Evolutionary conservation across 2,329 filamentous ascomycete genomes (phyloP).

Genomic region (Aureobasidium vineae): DNA sequence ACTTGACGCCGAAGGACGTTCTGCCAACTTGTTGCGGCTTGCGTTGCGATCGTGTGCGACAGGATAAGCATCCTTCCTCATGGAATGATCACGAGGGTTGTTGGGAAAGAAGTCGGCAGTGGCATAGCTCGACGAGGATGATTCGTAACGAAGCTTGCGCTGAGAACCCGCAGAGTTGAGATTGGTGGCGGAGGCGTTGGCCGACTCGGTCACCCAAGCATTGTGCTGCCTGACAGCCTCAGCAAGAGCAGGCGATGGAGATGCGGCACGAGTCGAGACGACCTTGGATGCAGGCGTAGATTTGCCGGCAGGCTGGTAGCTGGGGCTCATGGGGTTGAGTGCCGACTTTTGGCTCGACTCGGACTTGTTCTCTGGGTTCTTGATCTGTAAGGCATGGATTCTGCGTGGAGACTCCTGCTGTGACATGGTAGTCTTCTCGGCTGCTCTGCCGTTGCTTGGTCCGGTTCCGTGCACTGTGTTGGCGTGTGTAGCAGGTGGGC

Average conservation of each 20-base stretch:
- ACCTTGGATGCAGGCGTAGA: conserved; percentile 24
- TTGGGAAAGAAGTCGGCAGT: conserved; percentile 43
- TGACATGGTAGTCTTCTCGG: not conserved
- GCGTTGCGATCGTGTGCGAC: not conserved
- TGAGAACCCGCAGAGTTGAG: conserved; percentile 20
- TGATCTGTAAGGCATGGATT: conserved; percentile 39
- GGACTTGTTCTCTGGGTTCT: conserved; percentile 34
- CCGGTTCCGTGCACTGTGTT: not conserved
- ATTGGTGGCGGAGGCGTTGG: conserved; percentile 4
- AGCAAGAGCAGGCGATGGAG: conserved; percentile 25
- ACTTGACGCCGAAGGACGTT: not conserved
- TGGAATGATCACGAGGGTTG: conserved; percentile 41
- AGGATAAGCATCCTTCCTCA: conserved; percentile 36
- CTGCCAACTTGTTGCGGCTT: conserved; percentile 11
- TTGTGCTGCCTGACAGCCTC: conserved; percentile 27
- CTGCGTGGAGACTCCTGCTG: conserved; percentile 30
- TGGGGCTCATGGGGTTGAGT: conserved; percentile 43
- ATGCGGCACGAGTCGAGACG: not conserved
- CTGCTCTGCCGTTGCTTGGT: not conserved
- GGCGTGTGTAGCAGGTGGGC: conserved; percentile 10
- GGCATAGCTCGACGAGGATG: conserved; percentile 40
- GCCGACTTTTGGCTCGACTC: conserved; percentile 33
- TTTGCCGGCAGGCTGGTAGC: conserved; percentile 38
- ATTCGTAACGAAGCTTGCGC: conserved; percentile 28
- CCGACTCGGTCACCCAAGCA: conserved; percentile 25